Percentiles rank a stretch among this genome's conserved stretches.
Conservation (phyloP, 495 filamentous ascomycete species). For the Xylaria longipes region DNA sequence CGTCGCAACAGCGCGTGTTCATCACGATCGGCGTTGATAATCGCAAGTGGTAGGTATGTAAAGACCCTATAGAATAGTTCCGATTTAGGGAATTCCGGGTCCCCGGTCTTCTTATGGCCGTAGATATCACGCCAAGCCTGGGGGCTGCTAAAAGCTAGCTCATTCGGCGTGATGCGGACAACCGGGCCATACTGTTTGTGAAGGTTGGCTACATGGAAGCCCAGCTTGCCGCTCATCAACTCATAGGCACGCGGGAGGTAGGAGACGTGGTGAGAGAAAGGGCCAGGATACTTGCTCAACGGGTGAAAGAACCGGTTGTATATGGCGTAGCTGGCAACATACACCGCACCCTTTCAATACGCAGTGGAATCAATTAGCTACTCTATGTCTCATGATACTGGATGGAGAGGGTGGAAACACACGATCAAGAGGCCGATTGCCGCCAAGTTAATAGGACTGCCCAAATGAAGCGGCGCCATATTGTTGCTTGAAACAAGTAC, state of each 20-base stretch:
- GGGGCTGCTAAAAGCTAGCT: conserved; percentile 49
- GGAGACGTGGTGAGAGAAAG: conserved; percentile 37
- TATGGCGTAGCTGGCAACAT: conserved; percentile 26
- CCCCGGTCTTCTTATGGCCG: conserved; percentile 38
- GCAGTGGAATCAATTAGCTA: neutral
- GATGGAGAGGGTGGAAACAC: conserved; percentile 14
- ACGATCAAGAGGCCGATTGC: conserved; percentile 22
- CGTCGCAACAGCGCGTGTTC: conserved; percentile 46
- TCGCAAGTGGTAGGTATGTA: conserved; percentile 32
- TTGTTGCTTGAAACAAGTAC: neutral
- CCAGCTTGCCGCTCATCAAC: conserved; percentile 33
- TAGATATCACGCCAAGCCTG: conserved; percentile 59
- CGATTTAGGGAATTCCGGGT: conserved; percentile 37
- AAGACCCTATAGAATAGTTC: conserved; percentile 35
- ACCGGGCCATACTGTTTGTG: conserved; percentile 54
- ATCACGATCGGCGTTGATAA: conserved; percentile 32
- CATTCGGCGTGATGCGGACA: conserved; percentile 55
- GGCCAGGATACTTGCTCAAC: conserved; percentile 51
- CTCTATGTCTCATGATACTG: neutral
- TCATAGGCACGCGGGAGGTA: conserved; percentile 30
- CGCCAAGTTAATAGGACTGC: conserved; percentile 26
- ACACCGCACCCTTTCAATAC: conserved; percentile 17
- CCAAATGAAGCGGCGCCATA: conserved; percentile 31
- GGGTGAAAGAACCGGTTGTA: conserved; percentile 54
- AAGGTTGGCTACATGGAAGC: conserved; percentile 43